A percentile compares a stretch with the other conserved stretches of the same genome.
Evolutionary conservation across 352 stramenopile species (phyloP).

Genomic region (Salisapilia sapeloensis): DNA sequence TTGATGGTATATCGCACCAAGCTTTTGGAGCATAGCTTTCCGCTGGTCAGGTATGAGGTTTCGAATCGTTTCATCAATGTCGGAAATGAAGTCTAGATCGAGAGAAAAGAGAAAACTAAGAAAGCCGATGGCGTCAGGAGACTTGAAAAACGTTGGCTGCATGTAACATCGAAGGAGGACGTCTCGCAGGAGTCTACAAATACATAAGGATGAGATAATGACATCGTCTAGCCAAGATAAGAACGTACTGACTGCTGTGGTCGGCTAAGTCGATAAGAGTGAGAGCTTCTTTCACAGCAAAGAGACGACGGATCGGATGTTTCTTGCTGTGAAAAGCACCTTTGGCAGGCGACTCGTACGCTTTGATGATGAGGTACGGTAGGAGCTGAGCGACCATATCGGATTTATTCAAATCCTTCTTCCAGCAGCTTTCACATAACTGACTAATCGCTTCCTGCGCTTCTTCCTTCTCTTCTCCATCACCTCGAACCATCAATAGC

Average conservation of each 20-base stretch:
- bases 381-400: slow-evolving; percentile 58
- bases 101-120: slow-evolving; percentile 78
- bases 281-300: slow-evolving; percentile 57
- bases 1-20: slow-evolving; percentile 16
- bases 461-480: slow-evolving; percentile 12
- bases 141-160: slow-evolving; percentile 69
- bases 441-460: slow-evolving; percentile 55
- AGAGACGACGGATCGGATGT: slow-evolving; percentile 58
- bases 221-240: neutral
- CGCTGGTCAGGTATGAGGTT: slow-evolving; percentile 76
- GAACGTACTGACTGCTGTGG: slow-evolving; percentile 35
- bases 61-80: slow-evolving; percentile 80
- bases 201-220: neutral
- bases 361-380: slow-evolving; percentile 68
- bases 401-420: slow-evolving; percentile 29
- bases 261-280: slow-evolving; percentile 72
- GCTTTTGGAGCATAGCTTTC: slow-evolving; percentile 69
- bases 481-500: slow-evolving; percentile 29
- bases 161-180: slow-evolving; percentile 81
- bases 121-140: slow-evolving; percentile 63
- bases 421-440: slow-evolving; percentile 64
- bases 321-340: slow-evolving; percentile 47
- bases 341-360: slow-evolving; percentile 35
- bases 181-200: slow-evolving; percentile 31
- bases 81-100: slow-evolving; percentile 61